These are phyloP conservation scores for Tricholomella constricta DNA, from an alignment of 768 basidiomycete genomes.

Conservation along the genomic window DNA sequence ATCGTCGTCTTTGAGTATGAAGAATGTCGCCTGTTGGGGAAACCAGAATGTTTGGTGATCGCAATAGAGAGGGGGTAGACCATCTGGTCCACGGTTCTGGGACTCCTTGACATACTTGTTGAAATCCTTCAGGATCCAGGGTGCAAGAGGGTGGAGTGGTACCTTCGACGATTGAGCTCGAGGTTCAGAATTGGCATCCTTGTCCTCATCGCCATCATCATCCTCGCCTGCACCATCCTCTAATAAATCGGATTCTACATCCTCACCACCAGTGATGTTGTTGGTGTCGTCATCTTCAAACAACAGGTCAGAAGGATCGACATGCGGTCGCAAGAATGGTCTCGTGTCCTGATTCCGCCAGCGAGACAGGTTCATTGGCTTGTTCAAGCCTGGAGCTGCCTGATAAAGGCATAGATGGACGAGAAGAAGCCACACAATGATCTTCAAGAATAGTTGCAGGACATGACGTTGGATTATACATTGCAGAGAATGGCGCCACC, in stretches of 20 bases:
- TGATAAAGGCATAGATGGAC: too few species aligned
- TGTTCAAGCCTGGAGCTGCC: too few species aligned
- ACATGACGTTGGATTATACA: too few species aligned
- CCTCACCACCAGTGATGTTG: neutral
- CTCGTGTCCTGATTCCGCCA: too few species aligned
- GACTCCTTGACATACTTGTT: neutral
- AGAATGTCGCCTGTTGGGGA: slow-evolving; percentile 1
- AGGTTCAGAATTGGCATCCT: neutral
- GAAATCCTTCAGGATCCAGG: neutral
- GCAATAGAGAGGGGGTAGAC: neutral
- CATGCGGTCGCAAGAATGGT: too few species aligned
- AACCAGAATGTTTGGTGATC: slow-evolving; percentile 9
- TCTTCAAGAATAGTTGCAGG: too few species aligned
- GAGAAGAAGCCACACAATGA: too few species aligned
- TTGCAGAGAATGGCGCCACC: too few species aligned
- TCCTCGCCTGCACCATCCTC: slow-evolving; percentile 4
- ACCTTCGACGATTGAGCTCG: neutral
- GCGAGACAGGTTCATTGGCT: too few species aligned
- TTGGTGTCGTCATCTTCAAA: neutral
- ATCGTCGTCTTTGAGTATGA: neutral
- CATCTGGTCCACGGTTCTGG: neutral
- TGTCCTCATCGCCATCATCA: neutral
- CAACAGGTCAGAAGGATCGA: neutral
- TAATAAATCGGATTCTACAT: neutral
- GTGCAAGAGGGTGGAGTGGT: neutral